Evolutionary conservation across 805 yeast species (phyloP), one percentile per base, ranked within the genome.

Genomic region (Wickerhamomyces chambardii): DNA sequence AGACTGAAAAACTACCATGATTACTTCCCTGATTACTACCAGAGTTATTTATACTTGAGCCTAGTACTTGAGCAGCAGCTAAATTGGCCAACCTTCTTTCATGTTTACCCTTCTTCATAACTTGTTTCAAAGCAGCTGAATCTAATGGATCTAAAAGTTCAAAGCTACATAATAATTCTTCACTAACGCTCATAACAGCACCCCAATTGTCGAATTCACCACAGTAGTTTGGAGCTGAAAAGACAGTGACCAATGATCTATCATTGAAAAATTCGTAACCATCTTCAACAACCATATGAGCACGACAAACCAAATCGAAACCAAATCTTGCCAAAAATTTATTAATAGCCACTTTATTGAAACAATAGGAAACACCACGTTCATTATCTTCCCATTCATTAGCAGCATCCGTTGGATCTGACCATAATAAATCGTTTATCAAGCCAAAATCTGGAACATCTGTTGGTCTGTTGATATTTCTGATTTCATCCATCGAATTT

Each of bases 171-270:
- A 92, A 64, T 44, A 90, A 67, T 48, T 90, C 97, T 43, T 90
- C 96, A 43, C 85, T 75, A 14, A 90, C 97, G 47, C 94, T 79
- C 97, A 90, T 90, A 5, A 90, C 97, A 2, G 98, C 98, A 17
- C 95, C 96, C 95, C 95, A 86, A 50, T 86, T 86, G 55, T 87
- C 68, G 32, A 64, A 64, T 40, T 64, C 70, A 29, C 70, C 61
- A 44, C 63, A 56, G 49, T 84, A 84, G 51, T 84, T 84, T 3
- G 94, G 94, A 4, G 92, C 94, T 41, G 79, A 73, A 48, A 84
- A 84, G 2, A 84, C 77, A 0, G 94, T 84, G 2, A 84, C 92
- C 38, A 84, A 61, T 52, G 76, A 77, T 47, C 86, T 63, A 50
- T 75, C 78, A 40, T 78, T 78, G 54, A 80, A 84, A 53, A 84